Percentiles rank a stretch among this genome's conserved stretches.
Conservation (phyloP, 805 yeast species). For the Candida coquimbonensis region DNA sequence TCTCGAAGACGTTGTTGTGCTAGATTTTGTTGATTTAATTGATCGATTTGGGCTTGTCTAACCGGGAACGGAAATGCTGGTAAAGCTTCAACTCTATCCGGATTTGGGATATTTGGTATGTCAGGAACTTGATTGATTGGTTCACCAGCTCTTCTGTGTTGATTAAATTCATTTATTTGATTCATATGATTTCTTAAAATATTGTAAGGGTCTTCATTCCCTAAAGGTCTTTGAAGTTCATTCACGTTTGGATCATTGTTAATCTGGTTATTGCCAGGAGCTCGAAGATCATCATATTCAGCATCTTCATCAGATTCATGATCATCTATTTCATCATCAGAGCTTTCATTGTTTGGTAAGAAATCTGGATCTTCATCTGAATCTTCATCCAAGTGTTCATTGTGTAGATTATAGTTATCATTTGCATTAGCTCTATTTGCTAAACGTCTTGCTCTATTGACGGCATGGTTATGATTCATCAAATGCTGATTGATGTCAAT, state of each 20-base stretch:
- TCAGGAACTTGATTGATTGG: conserved; percentile 6
- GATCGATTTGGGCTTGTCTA: conserved; percentile 3
- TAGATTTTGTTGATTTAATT: not conserved
- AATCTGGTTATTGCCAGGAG: conserved; percentile 4
- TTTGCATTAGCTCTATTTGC: not conserved
- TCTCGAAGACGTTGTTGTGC: not conserved
- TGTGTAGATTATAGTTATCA: not conserved
- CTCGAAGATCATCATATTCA: not conserved
- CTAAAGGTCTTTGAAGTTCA: not conserved
- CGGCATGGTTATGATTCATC: no score
- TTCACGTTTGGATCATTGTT: not conserved
- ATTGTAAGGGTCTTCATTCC: no score
- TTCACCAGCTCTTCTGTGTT: no score
- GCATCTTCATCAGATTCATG: not conserved
- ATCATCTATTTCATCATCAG: conserved; percentile 3
- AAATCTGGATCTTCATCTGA: conserved; percentile 23
- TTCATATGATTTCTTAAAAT: not conserved
- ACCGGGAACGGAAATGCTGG: conserved; percentile 13
- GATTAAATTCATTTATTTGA: not conserved
- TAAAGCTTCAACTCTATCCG: conserved; percentile 5
- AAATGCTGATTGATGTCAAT: not conserved
- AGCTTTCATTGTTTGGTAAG: conserved; percentile 7
- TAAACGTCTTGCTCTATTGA: not conserved
- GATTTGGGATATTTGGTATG: conserved; percentile 8
- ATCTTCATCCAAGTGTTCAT: not conserved